Evolutionary conservation across 2,329 filamentous ascomycete genomes (phyloP).

Genomic region (Pseudogymnoascus sp.): DNA sequence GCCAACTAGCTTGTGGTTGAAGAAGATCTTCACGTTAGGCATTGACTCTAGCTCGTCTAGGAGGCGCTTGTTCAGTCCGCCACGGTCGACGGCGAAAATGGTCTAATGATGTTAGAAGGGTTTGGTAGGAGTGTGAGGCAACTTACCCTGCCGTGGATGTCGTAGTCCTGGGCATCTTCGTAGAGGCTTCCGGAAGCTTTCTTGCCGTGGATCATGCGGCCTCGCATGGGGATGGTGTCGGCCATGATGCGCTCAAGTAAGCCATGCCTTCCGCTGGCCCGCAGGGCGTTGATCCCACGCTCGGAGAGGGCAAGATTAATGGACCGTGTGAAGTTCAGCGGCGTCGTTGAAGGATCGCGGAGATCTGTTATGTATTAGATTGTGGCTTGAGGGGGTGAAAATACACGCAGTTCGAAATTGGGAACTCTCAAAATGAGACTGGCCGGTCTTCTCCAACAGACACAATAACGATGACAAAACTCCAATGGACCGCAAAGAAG

Average conservation of each 20-base stretch:
- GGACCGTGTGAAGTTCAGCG: slow-evolving; percentile 94
- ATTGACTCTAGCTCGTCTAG: slow-evolving; percentile 75
- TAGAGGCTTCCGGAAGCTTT: slow-evolving; percentile 57
- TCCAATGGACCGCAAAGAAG: background rate
- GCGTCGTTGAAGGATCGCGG: slow-evolving; percentile 70
- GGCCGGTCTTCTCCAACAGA: background rate
- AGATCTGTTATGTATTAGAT: slow-evolving; percentile 54
- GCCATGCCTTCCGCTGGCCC: slow-evolving; percentile 54
- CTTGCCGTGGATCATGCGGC: slow-evolving; percentile 87
- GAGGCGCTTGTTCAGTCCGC: slow-evolving; percentile 71
- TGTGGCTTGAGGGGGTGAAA: background rate
- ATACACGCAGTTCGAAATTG: background rate
- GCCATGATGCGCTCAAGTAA: slow-evolving; percentile 67
- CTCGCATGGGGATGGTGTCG: slow-evolving; percentile 84
- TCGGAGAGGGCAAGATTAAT: slow-evolving; percentile 96
- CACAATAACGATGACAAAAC: background rate
- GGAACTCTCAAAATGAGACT: background rate
- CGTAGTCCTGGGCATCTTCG: slow-evolving; percentile 79
- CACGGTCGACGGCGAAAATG: slow-evolving; percentile 80
- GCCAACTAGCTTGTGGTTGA: slow-evolving; percentile 87
- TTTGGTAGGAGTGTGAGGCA: background rate
- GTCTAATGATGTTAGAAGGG: slow-evolving; percentile 40
- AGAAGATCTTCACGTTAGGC: slow-evolving; percentile 85
- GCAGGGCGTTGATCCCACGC: slow-evolving; percentile 82
- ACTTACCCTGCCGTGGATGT: slow-evolving; percentile 73